Evolutionary conservation across 2,329 filamentous ascomycete genomes (phyloP), one percentile per base, ranked within the genome.

Genomic region (Botrytis squamosa): DNA sequence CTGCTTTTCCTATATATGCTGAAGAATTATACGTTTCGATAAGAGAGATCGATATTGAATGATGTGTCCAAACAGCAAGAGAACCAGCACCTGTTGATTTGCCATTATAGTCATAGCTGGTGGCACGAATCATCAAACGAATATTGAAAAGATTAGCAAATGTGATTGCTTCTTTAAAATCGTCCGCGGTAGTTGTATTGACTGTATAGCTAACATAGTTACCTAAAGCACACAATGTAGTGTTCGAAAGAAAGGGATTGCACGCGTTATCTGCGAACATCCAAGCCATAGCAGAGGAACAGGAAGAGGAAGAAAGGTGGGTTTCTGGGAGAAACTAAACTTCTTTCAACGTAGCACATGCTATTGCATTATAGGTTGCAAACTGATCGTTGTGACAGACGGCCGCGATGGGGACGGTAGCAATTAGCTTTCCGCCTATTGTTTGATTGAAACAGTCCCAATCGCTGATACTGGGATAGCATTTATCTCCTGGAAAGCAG

Each of bases 71-170:
- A 18, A 72, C 14, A 3, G 38, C 3, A 25, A 59, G 46, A 4
- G 60, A 62, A 25, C 62, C 62, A 5, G 70, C 49, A 2, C 70
- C 62, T 16, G 70, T 65, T 3, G 70, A 66, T 25, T 72, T 72
- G 3, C 62, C 49, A 29, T 81, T 82, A 74, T 84, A 86, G 63
- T 88, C 86, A 77, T 89, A 87, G 1, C 87, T 87, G 0, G 87
- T 88, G 75, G 88, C 87, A 73, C 86, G 84, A 73, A 89, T 84
- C 40, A 83, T 82, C 1, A 85, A 77, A 1, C 84, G 81, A 57
- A 85, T 79, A 67, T 83, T 83, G 12, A 80, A 72, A 66, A 74
- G 73, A 66, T 74, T 76, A 36, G 81, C 82, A 74, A 84, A 84
- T 9, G 75, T 74, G n/a, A 84, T 76, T 6, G 82, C 83, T 16